Conservation (phyloP, 805 yeast genomes). For the Saccharomycopsis lassenensis region DNA sequence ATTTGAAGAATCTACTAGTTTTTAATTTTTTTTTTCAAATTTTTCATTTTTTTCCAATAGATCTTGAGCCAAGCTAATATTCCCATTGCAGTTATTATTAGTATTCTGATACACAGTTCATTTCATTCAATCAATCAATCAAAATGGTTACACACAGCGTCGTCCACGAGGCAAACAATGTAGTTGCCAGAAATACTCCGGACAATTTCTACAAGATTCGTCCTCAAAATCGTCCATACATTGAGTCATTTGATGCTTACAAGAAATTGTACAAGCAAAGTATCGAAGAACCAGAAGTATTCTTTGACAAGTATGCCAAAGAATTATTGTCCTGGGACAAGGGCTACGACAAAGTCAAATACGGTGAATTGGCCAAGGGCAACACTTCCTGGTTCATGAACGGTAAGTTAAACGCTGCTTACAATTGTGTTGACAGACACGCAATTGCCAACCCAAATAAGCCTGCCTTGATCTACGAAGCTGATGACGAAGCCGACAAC, state of each 20-base stretch:
- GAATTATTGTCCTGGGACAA: slow-evolving; percentile 70
- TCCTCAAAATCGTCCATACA: slow-evolving; percentile 47
- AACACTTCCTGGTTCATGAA: slow-evolving; percentile 90
- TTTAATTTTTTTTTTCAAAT: background rate
- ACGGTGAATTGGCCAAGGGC: slow-evolving; percentile 61
- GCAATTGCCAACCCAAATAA: slow-evolving; percentile 82
- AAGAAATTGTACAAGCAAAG: slow-evolving; percentile 59
- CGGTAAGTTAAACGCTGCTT: slow-evolving; percentile 87
- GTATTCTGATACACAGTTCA: too few relatives aligned
- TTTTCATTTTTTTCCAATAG: background rate
- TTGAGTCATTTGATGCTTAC: slow-evolving; percentile 58
- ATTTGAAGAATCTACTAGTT: background rate
- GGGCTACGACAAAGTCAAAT: slow-evolving; percentile 42
- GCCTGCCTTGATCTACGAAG: slow-evolving; percentile 81
- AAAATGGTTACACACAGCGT: slow-evolving; percentile 25
- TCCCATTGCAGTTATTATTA: too few relatives aligned
- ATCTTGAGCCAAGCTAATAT: background rate
- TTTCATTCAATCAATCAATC: too few relatives aligned
- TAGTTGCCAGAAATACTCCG: slow-evolving; percentile 41
- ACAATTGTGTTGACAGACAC: slow-evolving; percentile 93
- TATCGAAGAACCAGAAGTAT: slow-evolving; percentile 64
- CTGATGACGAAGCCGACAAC: slow-evolving; percentile 76
- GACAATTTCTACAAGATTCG: slow-evolving; percentile 43
- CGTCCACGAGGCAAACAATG: slow-evolving; percentile 53
- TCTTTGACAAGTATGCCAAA: slow-evolving; percentile 70